A percentile compares a stretch with the other conserved stretches of the same genome.
phyloP scores from a whole-genome alignment of 2,329 filamentous ascomycete genomes.

The Fusarium sp. region DNA sequence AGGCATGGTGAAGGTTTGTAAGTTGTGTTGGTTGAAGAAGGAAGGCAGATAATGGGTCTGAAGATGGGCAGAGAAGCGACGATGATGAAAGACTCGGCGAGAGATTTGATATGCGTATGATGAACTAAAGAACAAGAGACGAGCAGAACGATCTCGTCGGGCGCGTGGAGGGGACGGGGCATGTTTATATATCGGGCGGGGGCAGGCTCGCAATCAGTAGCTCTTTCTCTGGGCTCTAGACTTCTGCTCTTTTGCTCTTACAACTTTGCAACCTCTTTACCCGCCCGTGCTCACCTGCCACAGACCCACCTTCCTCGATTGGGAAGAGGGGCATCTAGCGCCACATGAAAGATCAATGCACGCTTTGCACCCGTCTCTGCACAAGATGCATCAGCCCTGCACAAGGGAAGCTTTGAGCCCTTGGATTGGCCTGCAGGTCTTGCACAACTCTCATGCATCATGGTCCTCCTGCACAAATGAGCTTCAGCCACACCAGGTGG shows the following conservation, averaged over 20 bases:
- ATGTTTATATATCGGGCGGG: conserved; percentile 72
- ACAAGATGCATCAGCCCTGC: conserved; percentile 22
- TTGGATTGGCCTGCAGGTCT: neutral
- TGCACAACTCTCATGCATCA: conserved; percentile 27
- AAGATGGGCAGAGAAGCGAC: conserved; percentile 41
- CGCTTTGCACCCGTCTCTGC: conserved; percentile 33
- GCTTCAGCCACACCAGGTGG: conserved; percentile 42
- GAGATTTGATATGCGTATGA: conserved; percentile 37
- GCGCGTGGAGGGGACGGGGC: conserved; percentile 62
- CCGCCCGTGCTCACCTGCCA: conserved; percentile 38
- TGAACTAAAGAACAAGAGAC: conserved; percentile 48
- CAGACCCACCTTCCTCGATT: conserved; percentile 34
- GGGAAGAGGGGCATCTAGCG: conserved; percentile 40
- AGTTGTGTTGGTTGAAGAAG: conserved; percentile 33
- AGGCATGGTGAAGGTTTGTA: conserved; percentile 60
- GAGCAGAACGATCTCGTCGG: conserved; percentile 55
- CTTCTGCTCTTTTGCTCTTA: conserved; percentile 25
- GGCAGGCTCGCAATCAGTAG: conserved; percentile 68
- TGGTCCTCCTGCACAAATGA: conserved; percentile 27
- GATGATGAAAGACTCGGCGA: conserved; percentile 19
- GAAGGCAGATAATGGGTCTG: conserved; percentile 16
- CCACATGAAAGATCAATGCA: conserved; percentile 38
- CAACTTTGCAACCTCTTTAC: conserved; percentile 27
- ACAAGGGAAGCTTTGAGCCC: conserved; percentile 16
- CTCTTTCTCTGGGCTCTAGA: conserved; percentile 36